These are phyloP conservation scores for Xylaria bambusicola DNA, from an alignment of 495 filamentous ascomycete species.

Conservation along the genomic window DNA sequence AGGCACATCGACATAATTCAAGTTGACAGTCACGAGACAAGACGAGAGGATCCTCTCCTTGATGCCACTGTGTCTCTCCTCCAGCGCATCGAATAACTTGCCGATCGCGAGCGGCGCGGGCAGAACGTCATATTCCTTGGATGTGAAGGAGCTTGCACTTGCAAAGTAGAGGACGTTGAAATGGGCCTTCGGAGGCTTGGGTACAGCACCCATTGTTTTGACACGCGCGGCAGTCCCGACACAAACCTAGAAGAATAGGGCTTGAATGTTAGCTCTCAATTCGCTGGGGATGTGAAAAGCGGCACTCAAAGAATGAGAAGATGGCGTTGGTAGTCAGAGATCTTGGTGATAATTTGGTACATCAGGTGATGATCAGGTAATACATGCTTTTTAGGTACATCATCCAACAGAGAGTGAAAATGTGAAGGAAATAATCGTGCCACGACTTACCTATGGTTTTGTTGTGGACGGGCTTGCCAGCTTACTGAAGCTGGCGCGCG, in stretches of 20 bases:
- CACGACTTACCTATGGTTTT: background rate
- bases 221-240: too few species aligned
- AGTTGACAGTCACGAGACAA: constrained; percentile 82
- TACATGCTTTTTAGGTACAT: constrained; percentile 64
- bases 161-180: constrained; percentile 92
- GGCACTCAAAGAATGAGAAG: constrained; percentile 14
- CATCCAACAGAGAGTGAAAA: constrained; percentile 36
- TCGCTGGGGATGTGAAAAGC: background rate
- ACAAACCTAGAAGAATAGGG: background rate
- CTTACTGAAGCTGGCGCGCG: constrained; percentile 6
- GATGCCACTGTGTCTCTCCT: constrained; percentile 80
- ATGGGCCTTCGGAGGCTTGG: constrained; percentile 52
- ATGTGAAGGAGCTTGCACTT: constrained; percentile 70
- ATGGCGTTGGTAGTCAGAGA: constrained; percentile 52
- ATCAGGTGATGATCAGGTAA: constrained; percentile 60
- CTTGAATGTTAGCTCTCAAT: constrained; percentile 21
- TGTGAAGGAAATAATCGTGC: background rate
- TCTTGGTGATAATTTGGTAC: constrained; percentile 60
- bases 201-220: constrained; percentile 30
- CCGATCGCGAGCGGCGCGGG: constrained; percentile 69
- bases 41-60: constrained; percentile 67
- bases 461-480: background rate
- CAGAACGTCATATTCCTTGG: constrained; percentile 68
- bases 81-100: constrained; percentile 70
- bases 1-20: constrained; percentile 80